Base-by-base conservation (phyloP, 352 stramenopile species). In the Phytophthora tubulina region DNA sequence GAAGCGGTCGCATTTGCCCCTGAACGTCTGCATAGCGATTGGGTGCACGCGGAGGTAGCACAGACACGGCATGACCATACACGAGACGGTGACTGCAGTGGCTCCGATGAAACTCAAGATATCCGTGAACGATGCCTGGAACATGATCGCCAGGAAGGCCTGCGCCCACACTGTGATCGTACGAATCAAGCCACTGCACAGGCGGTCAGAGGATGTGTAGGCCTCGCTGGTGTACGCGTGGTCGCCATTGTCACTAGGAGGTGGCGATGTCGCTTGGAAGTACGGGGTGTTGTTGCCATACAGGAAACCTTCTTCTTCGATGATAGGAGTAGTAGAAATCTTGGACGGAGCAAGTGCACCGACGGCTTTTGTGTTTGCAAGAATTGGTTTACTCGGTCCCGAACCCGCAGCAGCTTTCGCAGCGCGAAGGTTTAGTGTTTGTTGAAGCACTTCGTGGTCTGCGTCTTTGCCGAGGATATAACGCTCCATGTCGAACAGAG, bases 31-130 rank as follows among this genome's bases (percentile, higher is more conserved):
- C 5, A 71, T 86, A 1, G 78, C 66, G 45, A 88, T 92, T 14
- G 84, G 81, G 50, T 92, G 81, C 11, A 91, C 72, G 14, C 85
- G 81, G n/a, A 93, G 67, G 62, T 91, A 92, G 73, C 86, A 92
- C 35, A 92, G 60, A 48, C 86, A 92, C 35, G 82, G 86, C 86
- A 93, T 93, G 71, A 92, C 80, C 84, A 92, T 90, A 54, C 84
- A 93, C 48, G 82, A 91, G 6, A 89, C 39, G 1, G 86, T 88
- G 55, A 93, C 77, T 3, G 84, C 77, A 11, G 84, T 93, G 10
- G 84, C 75, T 3, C 82, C 84, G 39, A 93, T 92, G 21, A 92
- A 77, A 46, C 82, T 90, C 49, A 91, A 60, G 52, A 92, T 88
- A 45, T 92, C 82, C 14, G 65, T 74, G 59, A 92, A 92, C n/a